Conservation (phyloP, 768 basidiomycete species). For the Boletus tomentosulus region DNA sequence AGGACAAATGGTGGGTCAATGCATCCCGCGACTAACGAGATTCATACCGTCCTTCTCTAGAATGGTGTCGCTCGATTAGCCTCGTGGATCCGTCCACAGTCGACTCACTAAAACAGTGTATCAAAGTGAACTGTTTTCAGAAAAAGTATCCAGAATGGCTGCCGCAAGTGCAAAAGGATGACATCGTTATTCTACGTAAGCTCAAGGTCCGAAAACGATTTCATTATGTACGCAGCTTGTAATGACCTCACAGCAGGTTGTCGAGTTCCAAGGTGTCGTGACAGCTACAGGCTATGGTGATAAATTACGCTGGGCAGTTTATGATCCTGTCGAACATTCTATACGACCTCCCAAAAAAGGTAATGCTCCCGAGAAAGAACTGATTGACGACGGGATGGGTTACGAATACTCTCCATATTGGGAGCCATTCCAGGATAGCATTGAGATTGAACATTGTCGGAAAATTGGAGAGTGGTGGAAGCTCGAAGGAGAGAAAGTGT, state of each 20-base stretch:
- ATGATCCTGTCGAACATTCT: slow-evolving; percentile 36
- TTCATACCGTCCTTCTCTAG: slow-evolving; percentile 29
- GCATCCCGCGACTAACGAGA: neutral
- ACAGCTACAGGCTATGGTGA: slow-evolving; percentile 45
- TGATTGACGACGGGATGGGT: slow-evolving; percentile 34
- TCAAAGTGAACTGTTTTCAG: slow-evolving; percentile 50
- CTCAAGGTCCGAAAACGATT: slow-evolving; percentile 40
- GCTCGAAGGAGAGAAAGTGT: slow-evolving; percentile 16
- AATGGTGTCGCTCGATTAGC: slow-evolving; percentile 41
- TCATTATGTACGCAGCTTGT: neutral
- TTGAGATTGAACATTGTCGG: slow-evolving; percentile 42
- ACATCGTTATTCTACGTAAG: slow-evolving; percentile 47
- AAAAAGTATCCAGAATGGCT: slow-evolving; percentile 45
- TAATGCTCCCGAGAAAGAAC: slow-evolving; percentile 34
- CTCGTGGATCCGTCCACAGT: slow-evolving; percentile 52
- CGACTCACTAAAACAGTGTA: slow-evolving; percentile 18
- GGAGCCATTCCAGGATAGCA: slow-evolving; percentile 30
- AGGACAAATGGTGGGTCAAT: slow-evolving; percentile 25
- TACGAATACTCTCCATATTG: slow-evolving; percentile 43
- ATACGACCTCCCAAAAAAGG: slow-evolving; percentile 37
- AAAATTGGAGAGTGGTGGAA: slow-evolving; percentile 51
- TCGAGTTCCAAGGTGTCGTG: slow-evolving; percentile 24
- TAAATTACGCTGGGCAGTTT: slow-evolving; percentile 54
- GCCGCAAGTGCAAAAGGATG: slow-evolving; percentile 44
- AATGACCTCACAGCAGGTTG: slow-evolving; percentile 27